Conservation (phyloP, 2,329 filamentous ascomycete species). For the Colletotrichum chlorophyti region DNA sequence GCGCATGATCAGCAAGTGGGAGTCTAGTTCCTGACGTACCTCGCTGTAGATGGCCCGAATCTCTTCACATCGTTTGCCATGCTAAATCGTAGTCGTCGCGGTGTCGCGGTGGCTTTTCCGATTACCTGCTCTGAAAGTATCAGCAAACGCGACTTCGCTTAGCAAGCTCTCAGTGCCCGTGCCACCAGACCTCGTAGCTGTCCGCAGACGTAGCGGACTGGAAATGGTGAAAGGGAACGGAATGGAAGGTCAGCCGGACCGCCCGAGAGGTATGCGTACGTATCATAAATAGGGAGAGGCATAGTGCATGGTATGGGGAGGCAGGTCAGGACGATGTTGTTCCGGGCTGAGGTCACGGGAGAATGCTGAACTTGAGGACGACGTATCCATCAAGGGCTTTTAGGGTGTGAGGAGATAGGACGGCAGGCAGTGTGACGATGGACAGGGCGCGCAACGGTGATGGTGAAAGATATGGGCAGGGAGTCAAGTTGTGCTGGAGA, state of each 20-base stretch:
- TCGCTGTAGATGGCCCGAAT: no score
- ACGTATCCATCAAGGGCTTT: conserved; percentile 20
- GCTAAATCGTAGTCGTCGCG: no score
- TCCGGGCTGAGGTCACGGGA: conserved; percentile 4
- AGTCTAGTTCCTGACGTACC: background rate
- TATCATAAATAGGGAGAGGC: background rate
- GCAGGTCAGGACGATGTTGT: conserved; percentile 2
- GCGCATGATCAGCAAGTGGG: background rate
- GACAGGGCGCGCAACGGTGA: conserved; percentile 20
- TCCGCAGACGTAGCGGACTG: no score
- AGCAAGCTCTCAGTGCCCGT: background rate
- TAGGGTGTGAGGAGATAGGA: background rate
- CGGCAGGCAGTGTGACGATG: conserved; percentile 1
- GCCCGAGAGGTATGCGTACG: background rate
- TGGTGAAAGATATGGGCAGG: conserved; percentile 19
- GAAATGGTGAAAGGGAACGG: no score
- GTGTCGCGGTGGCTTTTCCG: no score
- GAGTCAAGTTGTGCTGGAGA: conserved; percentile 26
- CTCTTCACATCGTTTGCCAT: no score
- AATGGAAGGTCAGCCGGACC: no score
- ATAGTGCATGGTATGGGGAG: background rate
- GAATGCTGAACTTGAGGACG: conserved; percentile 4
- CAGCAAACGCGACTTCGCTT: background rate
- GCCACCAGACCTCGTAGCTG: background rate
- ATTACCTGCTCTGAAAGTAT: background rate